phyloP scores from a whole-genome alignment of 805 yeast species.

The Candida saitoana region DNA sequence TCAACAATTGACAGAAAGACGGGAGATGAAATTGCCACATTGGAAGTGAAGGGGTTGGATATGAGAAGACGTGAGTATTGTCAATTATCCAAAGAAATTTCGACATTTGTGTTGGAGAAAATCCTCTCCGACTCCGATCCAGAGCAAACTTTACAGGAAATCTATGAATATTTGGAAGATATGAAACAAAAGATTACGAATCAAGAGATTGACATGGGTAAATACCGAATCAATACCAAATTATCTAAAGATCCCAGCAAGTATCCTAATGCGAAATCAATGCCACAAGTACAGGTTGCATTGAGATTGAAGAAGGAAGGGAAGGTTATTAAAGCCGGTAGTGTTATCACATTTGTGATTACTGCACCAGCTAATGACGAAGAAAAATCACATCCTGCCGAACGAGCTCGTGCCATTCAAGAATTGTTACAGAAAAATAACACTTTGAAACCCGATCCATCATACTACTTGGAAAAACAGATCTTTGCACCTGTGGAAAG shows the following conservation, averaged over 20 bases:
- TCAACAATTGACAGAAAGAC: conserved; percentile 49
- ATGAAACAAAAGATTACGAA: conserved; percentile 53
- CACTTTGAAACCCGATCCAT: conserved; percentile 64
- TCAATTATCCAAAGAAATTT: conserved; percentile 84
- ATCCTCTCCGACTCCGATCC: conserved; percentile 71
- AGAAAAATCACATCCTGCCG: conserved; percentile 48
- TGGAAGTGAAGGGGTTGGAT: conserved; percentile 95
- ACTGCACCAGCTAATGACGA: conserved; percentile 38
- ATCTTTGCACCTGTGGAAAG: conserved; percentile 88
- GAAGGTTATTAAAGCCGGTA: conserved; percentile 81
- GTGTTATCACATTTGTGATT: conserved; percentile 83
- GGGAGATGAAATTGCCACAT: conserved; percentile 44
- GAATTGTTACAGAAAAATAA: conserved; percentile 58
- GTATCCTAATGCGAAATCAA: conserved; percentile 74
- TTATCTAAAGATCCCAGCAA: conserved; percentile 84
- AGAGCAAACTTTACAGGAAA: conserved; percentile 66
- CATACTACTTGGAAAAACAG: conserved; percentile 82
- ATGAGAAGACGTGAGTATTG: conserved; percentile 96
- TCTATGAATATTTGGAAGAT: conserved; percentile 67
- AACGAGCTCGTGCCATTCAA: conserved; percentile 76
- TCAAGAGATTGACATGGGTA: conserved; percentile 60
- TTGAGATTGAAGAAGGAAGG: conserved; percentile 76
- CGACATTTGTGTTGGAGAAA: conserved; percentile 68
- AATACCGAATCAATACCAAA: conserved; percentile 78
- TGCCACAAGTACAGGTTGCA: conserved; percentile 93